A percentile compares a stretch with the other conserved stretches of the same genome.
These are phyloP conservation scores for Metahyphopichia silvanorum DNA, from an alignment of 805 yeast species.

Conservation along the genomic window DNA sequence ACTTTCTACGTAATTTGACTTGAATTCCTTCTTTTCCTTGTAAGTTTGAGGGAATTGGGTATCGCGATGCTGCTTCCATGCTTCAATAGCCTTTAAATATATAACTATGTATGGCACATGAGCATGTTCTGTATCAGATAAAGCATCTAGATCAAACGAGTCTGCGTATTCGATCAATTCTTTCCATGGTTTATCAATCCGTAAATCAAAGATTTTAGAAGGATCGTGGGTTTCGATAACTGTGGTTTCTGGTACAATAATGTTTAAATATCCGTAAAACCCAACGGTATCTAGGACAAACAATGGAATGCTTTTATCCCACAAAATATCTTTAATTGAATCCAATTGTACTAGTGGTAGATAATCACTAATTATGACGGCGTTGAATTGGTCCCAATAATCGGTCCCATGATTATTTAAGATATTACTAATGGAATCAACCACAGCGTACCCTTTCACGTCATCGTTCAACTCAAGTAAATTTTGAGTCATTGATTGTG, in stretches of 20 bases:
- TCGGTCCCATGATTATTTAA: conserved; percentile 5
- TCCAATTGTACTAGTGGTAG: conserved; percentile 14
- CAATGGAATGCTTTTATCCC: conserved; percentile 50
- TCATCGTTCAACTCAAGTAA: conserved; percentile 62
- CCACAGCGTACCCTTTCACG: conserved; percentile 36
- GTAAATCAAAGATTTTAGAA: conserved; percentile 56
- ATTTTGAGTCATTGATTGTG: conserved; percentile 34
- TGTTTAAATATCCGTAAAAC: conserved; percentile 58
- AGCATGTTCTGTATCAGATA: conserved; percentile 49
- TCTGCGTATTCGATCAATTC: conserved; percentile 53
- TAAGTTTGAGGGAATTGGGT: conserved; percentile 31
- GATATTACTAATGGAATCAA: conserved; percentile 9
- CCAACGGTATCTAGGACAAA: conserved; percentile 54
- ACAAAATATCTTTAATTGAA: conserved; percentile 33
- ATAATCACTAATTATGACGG: conserved; percentile 43
- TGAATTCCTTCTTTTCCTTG: conserved; percentile 40
- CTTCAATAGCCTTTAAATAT: conserved; percentile 50
- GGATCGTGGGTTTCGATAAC: conserved; percentile 74
- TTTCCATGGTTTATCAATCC: conserved; percentile 71
- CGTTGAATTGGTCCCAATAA: conserved; percentile 50
- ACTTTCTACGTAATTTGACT: conserved; percentile 25
- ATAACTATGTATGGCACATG: conserved; percentile 71
- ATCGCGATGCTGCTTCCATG: conserved; percentile 33
- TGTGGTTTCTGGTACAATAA: conserved; percentile 56
- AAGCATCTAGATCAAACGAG: conserved; percentile 42